Evolutionary conservation across 805 yeast genomes (phyloP), one percentile per base, ranked within the genome.

Genomic region (Spathaspora girioi): DNA sequence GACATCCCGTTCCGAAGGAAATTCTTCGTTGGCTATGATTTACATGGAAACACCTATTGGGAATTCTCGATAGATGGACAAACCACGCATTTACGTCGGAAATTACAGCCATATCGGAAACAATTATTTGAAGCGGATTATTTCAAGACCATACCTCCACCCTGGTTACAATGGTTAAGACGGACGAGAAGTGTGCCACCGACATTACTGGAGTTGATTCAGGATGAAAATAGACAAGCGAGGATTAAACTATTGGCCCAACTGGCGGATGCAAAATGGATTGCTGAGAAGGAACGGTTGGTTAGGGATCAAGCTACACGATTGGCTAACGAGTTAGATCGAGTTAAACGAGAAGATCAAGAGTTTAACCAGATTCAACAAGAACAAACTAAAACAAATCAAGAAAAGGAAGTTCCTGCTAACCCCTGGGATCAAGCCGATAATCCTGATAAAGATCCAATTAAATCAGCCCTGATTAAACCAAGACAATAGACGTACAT

Each of bases 11-110:
- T 87, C 64, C 76, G 96, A 41, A 77, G 76, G 50, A 77, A 75
- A 62, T 88, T 83, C 71, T 87, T 88, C 58, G 75, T 84, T 9
- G 88, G 90, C 1, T 88, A 87, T 61, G 96, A 89, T 61, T 72
- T 89, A n/a, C 83, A 82, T 40, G 96, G 94, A 2, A 89, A 89
- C 64, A 83, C 93, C 1, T 89, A 85, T 69, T 89, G 96, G 96
- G 96, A 89, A 64, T 83, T 86, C 66, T 75, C 76, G 48, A 70
- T 79, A 23, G 83, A 81, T 53, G 77, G 78, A 5, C 76, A 78
- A 58, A 73, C 81, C 57, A 70, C 66, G 23, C 66, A 84, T 52
- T 73, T 84, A 52, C 70, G 96, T 46, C 67, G 96, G 44, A 81
- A 86, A 49, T 76, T 84, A 50, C 83, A 84, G 51, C 88, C 89